Base-by-base conservation (phyloP, 2,329 filamentous ascomycete genomes). In the Lachnellula hyalina region DNA sequence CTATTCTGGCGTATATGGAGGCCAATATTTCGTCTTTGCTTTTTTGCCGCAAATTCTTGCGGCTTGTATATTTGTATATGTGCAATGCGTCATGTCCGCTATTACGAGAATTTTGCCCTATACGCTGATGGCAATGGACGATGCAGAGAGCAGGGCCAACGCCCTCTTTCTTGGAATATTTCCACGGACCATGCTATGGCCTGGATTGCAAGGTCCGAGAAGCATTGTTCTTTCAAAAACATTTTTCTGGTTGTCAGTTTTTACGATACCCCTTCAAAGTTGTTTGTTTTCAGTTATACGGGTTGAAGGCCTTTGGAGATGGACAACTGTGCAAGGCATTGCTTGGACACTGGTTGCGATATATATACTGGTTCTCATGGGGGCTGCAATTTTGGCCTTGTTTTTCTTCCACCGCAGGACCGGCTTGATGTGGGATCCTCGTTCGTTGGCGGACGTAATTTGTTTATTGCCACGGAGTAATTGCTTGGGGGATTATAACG, bases 401-500 rank as follows among this genome's bases (percentile, higher is more conserved):
- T 86, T 83, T 59, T 89, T 92, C 73, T 74, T 79, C 52, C 72
- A 77, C 21, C 77, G 80, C 32, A 79, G 77, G 63, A 95, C 90
- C 0, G 91, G 91, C 0, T 75, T 96, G 58, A 80, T 87, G 66
- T 96, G 92, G 92, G 90, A 96, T 67, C 81, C 90, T 2, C 79
- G 86, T 46, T 93, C 86, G 23, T 75, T 96, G 7, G 92, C 89
- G 3, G 91, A 96, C 67, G 74, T 96, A 38, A 79, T 94, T 44
- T 82, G 86, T 1, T 77, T 96, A 11, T 78, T 96, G 25, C 86
- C 90, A 60, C 82, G 87, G 56, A 92, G 89, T 60, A 96, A 96
- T 70, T 83, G 86, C 17, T 78, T 91, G 48, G 75, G 77, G 21
- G 86, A 88, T 64, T 96, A 91, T 70, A 77, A 81, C 12, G 82